Conservation (phyloP, 148 eudicot genomes). For the Rheum nobile region DNA sequence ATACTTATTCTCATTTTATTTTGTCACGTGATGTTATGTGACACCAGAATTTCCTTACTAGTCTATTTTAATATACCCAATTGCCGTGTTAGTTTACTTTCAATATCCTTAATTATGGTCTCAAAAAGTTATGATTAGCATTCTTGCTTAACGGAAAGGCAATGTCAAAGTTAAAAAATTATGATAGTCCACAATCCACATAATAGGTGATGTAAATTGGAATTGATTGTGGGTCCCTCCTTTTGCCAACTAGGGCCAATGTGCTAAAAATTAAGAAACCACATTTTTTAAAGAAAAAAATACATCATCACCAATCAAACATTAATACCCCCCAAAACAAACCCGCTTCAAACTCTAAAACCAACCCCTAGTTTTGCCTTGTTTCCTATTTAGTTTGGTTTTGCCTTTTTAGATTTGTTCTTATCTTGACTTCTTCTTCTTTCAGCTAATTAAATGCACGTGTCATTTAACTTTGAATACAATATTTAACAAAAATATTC, state of each 20-base stretch:
- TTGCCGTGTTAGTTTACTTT: too few relatives aligned
- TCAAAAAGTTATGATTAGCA: not conserved
- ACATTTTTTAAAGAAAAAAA: not conserved
- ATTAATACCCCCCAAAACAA: not conserved
- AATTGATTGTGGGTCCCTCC: not conserved
- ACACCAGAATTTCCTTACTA: not conserved
- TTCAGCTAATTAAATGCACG: not conserved
- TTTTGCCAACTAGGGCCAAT: not conserved
- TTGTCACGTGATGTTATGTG: not conserved
- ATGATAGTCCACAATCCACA: not conserved
- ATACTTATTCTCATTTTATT: not conserved
- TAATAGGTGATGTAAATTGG: not conserved
- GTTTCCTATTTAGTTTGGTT: not conserved
- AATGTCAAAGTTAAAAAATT: not conserved
- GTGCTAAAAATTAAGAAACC: not conserved
- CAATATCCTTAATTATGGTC: not conserved
- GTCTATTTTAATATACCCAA: not conserved
- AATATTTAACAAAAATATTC: too few relatives aligned
- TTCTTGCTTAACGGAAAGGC: not conserved
- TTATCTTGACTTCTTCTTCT: not conserved
- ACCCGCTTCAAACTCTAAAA: not conserved
- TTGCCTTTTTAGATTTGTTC: not conserved
- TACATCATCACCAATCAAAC: not conserved
- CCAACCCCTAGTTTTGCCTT: not conserved
- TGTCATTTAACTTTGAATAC: too few relatives aligned